Base-by-base conservation (phyloP, 768 basidiomycete species). In the Leccinellum rugosiceps region DNA sequence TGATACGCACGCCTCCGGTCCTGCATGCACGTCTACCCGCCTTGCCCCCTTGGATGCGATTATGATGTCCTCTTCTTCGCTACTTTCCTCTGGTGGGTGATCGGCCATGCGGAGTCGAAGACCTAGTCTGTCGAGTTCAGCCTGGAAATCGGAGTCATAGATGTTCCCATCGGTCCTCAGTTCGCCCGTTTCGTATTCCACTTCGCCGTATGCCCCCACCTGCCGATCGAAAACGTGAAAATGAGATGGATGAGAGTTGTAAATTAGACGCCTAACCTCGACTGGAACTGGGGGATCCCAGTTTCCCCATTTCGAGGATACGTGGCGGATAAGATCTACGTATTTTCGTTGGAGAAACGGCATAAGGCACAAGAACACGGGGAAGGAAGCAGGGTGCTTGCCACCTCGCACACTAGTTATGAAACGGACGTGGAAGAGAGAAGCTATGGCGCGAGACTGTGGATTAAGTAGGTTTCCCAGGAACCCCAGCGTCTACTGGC, bases 231-330 rank as follows among this genome's bases (percentile, higher is more conserved):
- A 14, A 8, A 43, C 9, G 14, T 17, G 2, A 5, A 7, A 1
- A 32, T 46, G 19, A 46, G 34, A 41, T 32, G 23, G 48, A 49
- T 43, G 41, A 1, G 13, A 30, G 14, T 21, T 6, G 31, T 31
- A 21, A 49, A 31, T 6, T n/a, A 19, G 19, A 19, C 17, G 19
- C 30, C 48, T 14, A 17, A 74, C 75, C 64, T 69, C 58, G 41
- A 76, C 59, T 9, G 64, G 64, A 45, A 65, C 66, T 41, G 72
- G 71, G 0, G 75, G 75, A 13, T 76, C 72, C 73, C 72, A 76
- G 56, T 69, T 76, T 46, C 63, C 73, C 75, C 74, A 76, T 59
- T 75, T 76, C 4, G 73, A 71, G 26, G 72, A 68, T 4, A 51
- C 60, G 0, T 56, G 44, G 1, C 30, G 65, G 48, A 76, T 71